These are phyloP conservation scores for Diplodia seriata DNA, from an alignment of 2,329 filamentous ascomycete species.

Conservation along the genomic window DNA sequence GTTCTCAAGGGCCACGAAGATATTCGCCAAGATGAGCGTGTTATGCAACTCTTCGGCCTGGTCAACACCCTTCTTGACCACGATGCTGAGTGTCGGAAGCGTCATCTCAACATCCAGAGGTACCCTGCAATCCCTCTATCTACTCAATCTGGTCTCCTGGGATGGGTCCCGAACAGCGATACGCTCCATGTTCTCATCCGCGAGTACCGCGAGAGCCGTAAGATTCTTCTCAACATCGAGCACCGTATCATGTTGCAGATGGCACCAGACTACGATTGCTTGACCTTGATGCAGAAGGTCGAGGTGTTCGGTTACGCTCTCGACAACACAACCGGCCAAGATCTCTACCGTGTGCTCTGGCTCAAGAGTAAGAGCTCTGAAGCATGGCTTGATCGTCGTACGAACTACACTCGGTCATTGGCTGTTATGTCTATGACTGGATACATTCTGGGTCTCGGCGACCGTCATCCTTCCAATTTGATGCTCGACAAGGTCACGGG, in stretches of 20 bases:
- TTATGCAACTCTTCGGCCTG: slow-evolving; percentile 98
- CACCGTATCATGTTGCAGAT: slow-evolving; percentile 99
- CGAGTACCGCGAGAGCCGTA: slow-evolving; percentile 95
- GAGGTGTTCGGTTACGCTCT: slow-evolving; percentile 99
- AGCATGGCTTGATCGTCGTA: slow-evolving; percentile 94
- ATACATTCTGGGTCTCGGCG: slow-evolving; percentile 95
- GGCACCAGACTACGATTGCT: slow-evolving; percentile 98
- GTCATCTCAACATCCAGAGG: slow-evolving; percentile 93
- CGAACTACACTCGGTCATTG: slow-evolving; percentile 97
- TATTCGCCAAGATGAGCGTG: slow-evolving; percentile 96
- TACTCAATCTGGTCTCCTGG: slow-evolving; percentile 91
- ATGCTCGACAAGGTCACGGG: slow-evolving; percentile 96
- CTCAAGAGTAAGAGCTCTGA: slow-evolving; percentile 98
- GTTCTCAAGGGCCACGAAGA: slow-evolving; percentile 98
- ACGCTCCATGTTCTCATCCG: slow-evolving; percentile 95
- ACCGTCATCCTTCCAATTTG: slow-evolving; percentile 96
- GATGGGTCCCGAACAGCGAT: slow-evolving; percentile 97
- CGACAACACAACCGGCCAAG: slow-evolving; percentile 98
- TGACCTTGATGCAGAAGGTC: slow-evolving; percentile 99
- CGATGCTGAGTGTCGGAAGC: slow-evolving; percentile 95
- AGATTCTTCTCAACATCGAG: slow-evolving; percentile 98
- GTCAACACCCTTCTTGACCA: slow-evolving; percentile 94
- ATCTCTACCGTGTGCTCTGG: slow-evolving; percentile 97
- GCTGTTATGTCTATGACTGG: slow-evolving; percentile 99
- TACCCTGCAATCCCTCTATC: slow-evolving; percentile 97